Conservation (phyloP, 139 green algal species). For the Spirogloea muscicola region DNA sequence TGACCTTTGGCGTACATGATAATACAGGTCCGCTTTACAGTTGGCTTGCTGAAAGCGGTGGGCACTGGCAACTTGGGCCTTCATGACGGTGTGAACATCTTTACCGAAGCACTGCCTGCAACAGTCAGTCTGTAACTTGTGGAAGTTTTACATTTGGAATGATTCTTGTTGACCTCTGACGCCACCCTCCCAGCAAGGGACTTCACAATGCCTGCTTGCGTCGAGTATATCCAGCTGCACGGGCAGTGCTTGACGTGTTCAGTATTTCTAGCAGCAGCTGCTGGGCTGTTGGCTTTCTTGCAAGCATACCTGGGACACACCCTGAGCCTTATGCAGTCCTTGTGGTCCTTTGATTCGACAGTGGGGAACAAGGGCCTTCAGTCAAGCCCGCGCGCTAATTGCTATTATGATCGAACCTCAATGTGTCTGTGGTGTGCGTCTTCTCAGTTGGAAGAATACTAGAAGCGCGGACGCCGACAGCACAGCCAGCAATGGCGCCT, state of each 20-base stretch:
- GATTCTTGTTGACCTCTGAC: too few relatives aligned
- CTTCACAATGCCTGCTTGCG: too few relatives aligned
- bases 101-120: neutral
- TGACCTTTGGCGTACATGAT: too few relatives aligned
- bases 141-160: neutral
- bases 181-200: too few relatives aligned
- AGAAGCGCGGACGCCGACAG: neutral
- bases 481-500: conserved; percentile 12
- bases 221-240: neutral
- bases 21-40: conserved; percentile 13
- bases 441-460: conserved; percentile 14
- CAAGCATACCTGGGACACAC: neutral
- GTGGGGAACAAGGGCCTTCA: too few relatives aligned
- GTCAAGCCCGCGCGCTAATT: too few relatives aligned
- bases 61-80: neutral
- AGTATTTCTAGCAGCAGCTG: neutral
- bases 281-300: neutral
- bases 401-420: neutral
- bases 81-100: neutral
- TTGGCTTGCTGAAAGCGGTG: conserved; percentile 22
- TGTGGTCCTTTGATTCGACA: neutral
- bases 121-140: neutral
- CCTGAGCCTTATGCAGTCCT: neutral
- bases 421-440: neutral
- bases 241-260: neutral